phyloP scores from a whole-genome alignment of 2,329 filamentous ascomycete genomes.

The Ceratocystis alfenasii region DNA sequence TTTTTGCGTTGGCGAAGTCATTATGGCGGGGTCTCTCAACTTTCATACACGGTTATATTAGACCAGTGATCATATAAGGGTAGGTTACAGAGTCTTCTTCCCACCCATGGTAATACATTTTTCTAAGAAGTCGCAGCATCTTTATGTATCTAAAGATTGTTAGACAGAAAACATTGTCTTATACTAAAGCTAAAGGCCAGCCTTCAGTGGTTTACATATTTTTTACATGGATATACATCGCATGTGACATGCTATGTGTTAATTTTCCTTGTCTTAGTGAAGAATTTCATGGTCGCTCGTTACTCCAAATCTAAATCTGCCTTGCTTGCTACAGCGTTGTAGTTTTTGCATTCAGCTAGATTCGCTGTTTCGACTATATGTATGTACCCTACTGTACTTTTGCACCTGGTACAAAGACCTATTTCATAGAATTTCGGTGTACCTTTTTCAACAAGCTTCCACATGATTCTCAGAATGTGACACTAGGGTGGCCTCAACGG shows the following conservation, averaged over 20 bases:
- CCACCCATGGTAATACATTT: background rate
- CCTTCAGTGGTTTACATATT: background rate
- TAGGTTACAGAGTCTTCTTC: background rate
- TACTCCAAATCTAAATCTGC: background rate
- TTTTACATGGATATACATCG: too few species aligned
- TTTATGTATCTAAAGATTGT: background rate
- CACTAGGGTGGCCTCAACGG: background rate
- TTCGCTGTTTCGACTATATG: background rate
- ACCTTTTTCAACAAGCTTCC: background rate
- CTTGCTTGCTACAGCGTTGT: background rate
- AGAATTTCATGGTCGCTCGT: background rate
- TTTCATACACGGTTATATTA: too few species aligned
- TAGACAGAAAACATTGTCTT: background rate
- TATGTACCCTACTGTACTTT: background rate
- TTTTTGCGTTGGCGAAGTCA: background rate
- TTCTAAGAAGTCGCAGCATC: background rate
- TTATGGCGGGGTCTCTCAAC: background rate
- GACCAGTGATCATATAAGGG: background rate
- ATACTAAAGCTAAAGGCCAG: background rate
- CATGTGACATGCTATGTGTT: background rate
- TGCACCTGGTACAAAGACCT: background rate
- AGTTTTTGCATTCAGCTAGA: background rate
- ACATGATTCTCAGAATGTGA: background rate
- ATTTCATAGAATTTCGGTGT: background rate
- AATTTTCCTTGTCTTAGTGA: background rate